Evolutionary conservation across 2,329 filamentous ascomycete species (phyloP), one percentile per base, ranked within the genome.

Genomic region (Dendryphion nanum): DNA sequence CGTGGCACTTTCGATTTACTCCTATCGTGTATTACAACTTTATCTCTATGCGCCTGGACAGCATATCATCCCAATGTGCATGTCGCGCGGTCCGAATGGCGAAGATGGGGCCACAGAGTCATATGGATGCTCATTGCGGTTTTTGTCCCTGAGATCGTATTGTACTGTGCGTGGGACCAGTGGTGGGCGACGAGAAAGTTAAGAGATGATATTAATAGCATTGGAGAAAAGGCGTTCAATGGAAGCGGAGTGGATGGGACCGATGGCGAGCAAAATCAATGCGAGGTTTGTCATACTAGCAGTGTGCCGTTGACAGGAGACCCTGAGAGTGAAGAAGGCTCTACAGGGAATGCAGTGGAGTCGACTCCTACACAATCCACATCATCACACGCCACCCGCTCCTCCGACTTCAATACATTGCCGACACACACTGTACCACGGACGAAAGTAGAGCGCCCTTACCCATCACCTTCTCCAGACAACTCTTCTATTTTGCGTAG

Each of bases 11-110:
- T 40, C 15, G 47, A 51, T 29, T 30, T 57, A 5, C 33, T 57
- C 4, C 12, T 57, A 0, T 51, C 51, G 1, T 55, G 48, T 36
- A 24, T 55, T 4, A 51, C 49, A 2, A 58, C 55, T 4, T 36
- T 57, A 4, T 48, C 45, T 2, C 41, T 59, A 2, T 57, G 54
- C 28, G 51, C 53, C 1, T 59, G 51, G 51, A 54, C 48, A 8
- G 47, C 54, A 20, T 54, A 56, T 20, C 54, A 58, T 41, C 55
- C 54, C 4, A 57, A 59, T 33, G 34, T 59, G 3, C 34, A 33
- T 10, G 16, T 37, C 3, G 17, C 20, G 14, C 26, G 23, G 4
- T 30, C 20, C 2, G 6, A 28, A 10, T 41, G 39, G 30, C 19
- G 28, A 1, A 15, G 21, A 7, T 20, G 45, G 1, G 12, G 38